phyloP scores from a whole-genome alignment of 2,329 filamentous ascomycete genomes.

The Aureobasidium sp. region DNA sequence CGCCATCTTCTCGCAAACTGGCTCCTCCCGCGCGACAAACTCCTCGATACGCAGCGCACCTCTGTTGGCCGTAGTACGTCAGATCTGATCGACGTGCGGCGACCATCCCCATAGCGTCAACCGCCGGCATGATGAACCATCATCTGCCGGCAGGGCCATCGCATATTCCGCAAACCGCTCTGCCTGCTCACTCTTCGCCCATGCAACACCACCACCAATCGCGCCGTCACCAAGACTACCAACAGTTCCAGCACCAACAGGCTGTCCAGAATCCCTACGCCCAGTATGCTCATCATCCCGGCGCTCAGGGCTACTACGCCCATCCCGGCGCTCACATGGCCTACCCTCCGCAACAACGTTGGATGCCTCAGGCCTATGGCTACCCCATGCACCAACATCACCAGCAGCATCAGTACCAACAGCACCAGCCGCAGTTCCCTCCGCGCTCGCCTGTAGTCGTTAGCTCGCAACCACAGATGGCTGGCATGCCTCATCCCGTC shows the following conservation, averaged over 20 bases:
- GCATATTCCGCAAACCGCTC: conserved; percentile 30
- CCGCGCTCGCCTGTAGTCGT: conserved; percentile 36
- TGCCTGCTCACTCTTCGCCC: conserved; percentile 20
- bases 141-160: conserved; percentile 62
- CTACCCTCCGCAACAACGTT: conserved; percentile 29
- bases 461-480: conserved; percentile 31
- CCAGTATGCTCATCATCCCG: conserved; percentile 25
- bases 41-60: background rate
- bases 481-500: conserved; percentile 38
- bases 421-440: conserved; percentile 27
- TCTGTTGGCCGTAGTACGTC: conserved; percentile 5
- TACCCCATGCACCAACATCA: conserved; percentile 26
- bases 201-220: conserved; percentile 19
- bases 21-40: background rate
- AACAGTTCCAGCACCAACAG: conserved; percentile 26
- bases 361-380: conserved; percentile 29
- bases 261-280: conserved; percentile 30
- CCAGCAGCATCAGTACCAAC: conserved; percentile 16
- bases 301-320: conserved; percentile 28
- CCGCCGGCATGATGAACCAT: conserved; percentile 67
- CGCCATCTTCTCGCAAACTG: background rate
- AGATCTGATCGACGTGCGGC: conserved; percentile 5
- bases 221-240: conserved; percentile 32
- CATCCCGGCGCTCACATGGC: conserved; percentile 29
- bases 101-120: conserved; percentile 5